Evolutionary conservation across 306 rosid species (phyloP), one percentile per base, ranked within the genome.

Genomic region (Pueraria montana): DNA sequence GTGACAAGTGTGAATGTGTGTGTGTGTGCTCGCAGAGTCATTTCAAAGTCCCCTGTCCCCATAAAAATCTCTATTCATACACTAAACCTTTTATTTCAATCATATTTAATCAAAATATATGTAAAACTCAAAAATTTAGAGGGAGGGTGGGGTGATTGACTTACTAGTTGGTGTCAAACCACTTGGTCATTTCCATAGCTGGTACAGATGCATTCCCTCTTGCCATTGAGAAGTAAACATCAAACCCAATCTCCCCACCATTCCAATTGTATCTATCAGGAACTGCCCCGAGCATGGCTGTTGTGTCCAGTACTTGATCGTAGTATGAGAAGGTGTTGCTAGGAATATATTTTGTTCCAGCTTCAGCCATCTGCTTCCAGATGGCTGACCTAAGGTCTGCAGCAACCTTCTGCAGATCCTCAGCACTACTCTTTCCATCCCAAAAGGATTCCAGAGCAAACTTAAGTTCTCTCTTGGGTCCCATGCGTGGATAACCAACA

Each of bases 151-250:
- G 42, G 3, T 14, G n/a, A 17, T 42, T 38, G n/a, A 92, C 98
- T 87, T 79, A 85, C 88, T 85, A 85, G 86, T 93, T 93, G 77
- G 97, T 93, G 87, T 91, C 97, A 68, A 94, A 92, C 97, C 97
- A 94, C 89, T 94, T 92, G 85, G 97, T 91, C 98, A 94, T 94
- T 88, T 94, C 97, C 94, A 94, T 94, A 59, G 98, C 93, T 18
- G 95, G 97, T 55, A 90, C 89, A 42, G 89, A 27, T 17, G 92
- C 90, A 86, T 92, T 90, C 65, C 98, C 98, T 72, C 98, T 89
- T 26, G 94, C 98, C 95, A 92, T 94, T 83, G 98, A 92, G 86
- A 91, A 91, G 87, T 90, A 91, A 34, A 90, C 77, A 34, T 94
- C 94, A 3, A 89, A 91, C 17, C 92, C 92, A 61, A 94, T 89